These are phyloP conservation scores for Pelargonium cotyledonis DNA, from an alignment of 441 rosid genomes.

Conservation along the genomic window DNA sequence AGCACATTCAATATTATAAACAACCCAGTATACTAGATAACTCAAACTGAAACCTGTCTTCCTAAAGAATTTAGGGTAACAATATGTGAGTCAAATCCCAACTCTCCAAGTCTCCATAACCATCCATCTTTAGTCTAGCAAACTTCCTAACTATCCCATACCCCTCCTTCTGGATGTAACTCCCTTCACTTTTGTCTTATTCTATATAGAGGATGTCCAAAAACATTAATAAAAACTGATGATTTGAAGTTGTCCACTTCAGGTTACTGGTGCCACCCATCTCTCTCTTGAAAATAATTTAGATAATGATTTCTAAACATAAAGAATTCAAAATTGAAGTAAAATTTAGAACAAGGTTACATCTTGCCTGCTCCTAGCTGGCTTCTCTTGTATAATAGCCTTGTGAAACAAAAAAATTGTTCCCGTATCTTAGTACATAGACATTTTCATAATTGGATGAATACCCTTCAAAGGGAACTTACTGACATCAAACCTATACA, in stretches of 20 bases:
- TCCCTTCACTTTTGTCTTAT: too few relatives aligned
- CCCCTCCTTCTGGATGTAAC: too few relatives aligned
- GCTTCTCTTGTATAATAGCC: not conserved
- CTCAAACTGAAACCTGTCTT: not conserved
- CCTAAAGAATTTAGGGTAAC: not conserved
- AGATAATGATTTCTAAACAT: not conserved
- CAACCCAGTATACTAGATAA: not conserved
- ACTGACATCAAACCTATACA: not conserved
- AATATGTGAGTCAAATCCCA: not conserved
- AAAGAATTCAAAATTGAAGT: not conserved
- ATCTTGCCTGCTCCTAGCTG: not conserved
- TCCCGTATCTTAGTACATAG: not conserved
- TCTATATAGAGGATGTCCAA: too few relatives aligned
- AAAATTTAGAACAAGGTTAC: too few relatives aligned
- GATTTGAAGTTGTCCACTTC: not conserved
- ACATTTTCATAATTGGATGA: not conserved
- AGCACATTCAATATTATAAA: not conserved
- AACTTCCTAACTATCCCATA: too few relatives aligned
- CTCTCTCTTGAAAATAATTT: not conserved
- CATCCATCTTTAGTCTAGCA: too few relatives aligned
- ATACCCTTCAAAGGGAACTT: not conserved
- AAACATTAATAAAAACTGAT: not conserved
- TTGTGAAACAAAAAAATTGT: not conserved
- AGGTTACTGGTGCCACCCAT: not conserved
- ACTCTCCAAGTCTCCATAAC: too few relatives aligned